Evolutionary conservation across 305 asterid genomes (phyloP).

Genomic region (Solanum hybrid): DNA sequence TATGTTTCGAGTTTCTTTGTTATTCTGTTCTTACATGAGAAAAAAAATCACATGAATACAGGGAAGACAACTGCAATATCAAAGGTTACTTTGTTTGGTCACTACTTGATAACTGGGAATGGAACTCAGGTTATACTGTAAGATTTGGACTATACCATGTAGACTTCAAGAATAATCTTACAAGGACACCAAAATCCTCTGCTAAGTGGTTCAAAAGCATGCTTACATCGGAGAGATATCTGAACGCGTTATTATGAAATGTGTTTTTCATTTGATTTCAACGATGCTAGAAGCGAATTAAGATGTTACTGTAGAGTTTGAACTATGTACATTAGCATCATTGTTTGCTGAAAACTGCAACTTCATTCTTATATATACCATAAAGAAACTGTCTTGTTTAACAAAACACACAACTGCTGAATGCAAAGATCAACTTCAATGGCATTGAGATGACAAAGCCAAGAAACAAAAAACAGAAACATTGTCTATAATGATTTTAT

Average conservation of each 20-base stretch:
- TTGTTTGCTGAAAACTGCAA: not conserved
- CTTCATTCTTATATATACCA: not conserved
- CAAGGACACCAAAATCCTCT: slow-evolving; percentile 73
- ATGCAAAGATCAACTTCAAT: not conserved
- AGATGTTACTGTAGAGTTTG: not conserved
- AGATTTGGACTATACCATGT: slow-evolving; percentile 73
- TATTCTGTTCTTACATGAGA: not conserved
- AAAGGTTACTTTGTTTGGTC: slow-evolving; percentile 85
- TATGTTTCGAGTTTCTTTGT: not conserved
- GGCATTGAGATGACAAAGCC: not conserved
- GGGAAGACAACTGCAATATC: slow-evolving; percentile 63
- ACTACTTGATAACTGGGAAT: slow-evolving; percentile 88
- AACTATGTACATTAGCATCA: not conserved
- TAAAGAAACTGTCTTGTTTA: not conserved
- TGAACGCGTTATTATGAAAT: not conserved
- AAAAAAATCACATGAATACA: slow-evolving; percentile 15
- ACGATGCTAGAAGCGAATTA: not conserved
- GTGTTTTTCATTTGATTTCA: not conserved
- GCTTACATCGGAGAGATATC: slow-evolving; percentile 23
- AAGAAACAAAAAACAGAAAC: not conserved
- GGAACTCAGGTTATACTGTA: slow-evolving; percentile 83
- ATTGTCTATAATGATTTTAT: not conserved
- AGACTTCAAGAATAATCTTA: slow-evolving; percentile 70
- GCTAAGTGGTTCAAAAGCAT: slow-evolving; percentile 59
- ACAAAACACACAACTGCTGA: not conserved